Evolutionary conservation across 1,139 yeast species (phyloP), one percentile per base, ranked within the genome.

Genomic region (Kurtzmaniella quercitrusa): DNA sequence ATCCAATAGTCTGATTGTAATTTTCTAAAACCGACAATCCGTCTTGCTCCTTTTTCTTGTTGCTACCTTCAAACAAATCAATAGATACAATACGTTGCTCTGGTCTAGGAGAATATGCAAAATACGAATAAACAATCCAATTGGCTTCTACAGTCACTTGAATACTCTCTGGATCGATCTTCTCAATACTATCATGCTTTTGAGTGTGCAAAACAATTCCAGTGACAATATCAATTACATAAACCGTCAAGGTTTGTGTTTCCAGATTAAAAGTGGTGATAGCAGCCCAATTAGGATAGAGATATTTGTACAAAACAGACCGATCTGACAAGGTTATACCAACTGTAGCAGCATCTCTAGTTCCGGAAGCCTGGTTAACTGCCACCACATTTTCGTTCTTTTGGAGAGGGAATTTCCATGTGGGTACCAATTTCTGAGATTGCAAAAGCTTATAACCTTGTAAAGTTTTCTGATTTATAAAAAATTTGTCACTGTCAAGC

Each of bases 231-330:
- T 91, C 95, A 25, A 90, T 46, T 8, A 91, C 55, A 49, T 77
- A 70, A 19, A 88, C 57, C 17, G 61, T 66, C 29, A 84, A 51
- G 0, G 47, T 45, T 1, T 58, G 52, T 0, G 58, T 50, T 1
- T 48, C 53, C 2, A 58, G 56, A 45, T 75, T 65, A 37, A 65
- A 59, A 1, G 82, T 73, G 1, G 85, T 72, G 34, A 84, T 66
- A 0, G 86, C 76, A 2, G 84, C 68, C 17, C 80, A 50, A 54
- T 87, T 82, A 25, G 91, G 94, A 56, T 87, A 77, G 49, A 91
- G 68, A 60, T 87, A 91, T 63, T 91, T 93, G 75, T 91, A 90
- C 40, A 90, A 66, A 1, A 90, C 94, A 1, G 83, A 73, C 55
- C 89, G 77, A 54, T 86, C 82, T 17, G 85, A 83, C 36, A 85